Evolutionary conservation across 2,329 filamentous ascomycete genomes (phyloP), one percentile per base, ranked within the genome.

Genomic region (Phyllosticta citribraziliensis): DNA sequence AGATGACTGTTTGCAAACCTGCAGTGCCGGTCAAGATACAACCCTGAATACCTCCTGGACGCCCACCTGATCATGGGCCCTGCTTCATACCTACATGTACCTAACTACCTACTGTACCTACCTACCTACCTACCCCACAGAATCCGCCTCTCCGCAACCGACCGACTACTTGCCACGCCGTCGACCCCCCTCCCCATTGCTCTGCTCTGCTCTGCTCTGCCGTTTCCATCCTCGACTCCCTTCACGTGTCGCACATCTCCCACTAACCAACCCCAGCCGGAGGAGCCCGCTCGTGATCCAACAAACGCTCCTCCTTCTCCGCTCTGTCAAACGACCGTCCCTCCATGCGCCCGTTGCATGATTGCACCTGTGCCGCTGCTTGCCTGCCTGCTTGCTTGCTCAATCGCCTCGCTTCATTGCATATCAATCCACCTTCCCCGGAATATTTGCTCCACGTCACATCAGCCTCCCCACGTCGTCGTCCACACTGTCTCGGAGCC

Each of bases 231-330:
- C 19, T 58, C 56, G 56, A 53, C 51, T 54, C 56, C 40, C 40
- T 52, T 51, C 52, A n/a, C 14, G 33, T 51, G 52, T 56, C 22
- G 30, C 58, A 53, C 54, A 56, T 53, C 56, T 52, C 54, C 22
- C 22, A 61, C 52, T 57, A 61, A 8, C 47, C 12, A 52, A 20
- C 51, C 51, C 51, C 51, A 52, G 51, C 55, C 58, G 52, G 52
- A 53, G 55, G 58, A 52, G 52, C 52, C 52, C 52, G 50, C 58
- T 53, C 58, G 58, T 60, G 58, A 60, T 60, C 33, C 33, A 40
- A 40, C 33, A 40, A 40, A 40, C 58, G 33, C 24, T 27, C 40
- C 51, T 52, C 51, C 47, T 50, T 52, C 57, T 30, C 52, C 24
- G 25, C 52, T 25, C 52, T 25, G 24, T 22, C 35, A 52, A 14